Conservation (phyloP, 2,329 filamentous ascomycete species). For the Fusarium siculi region DNA sequence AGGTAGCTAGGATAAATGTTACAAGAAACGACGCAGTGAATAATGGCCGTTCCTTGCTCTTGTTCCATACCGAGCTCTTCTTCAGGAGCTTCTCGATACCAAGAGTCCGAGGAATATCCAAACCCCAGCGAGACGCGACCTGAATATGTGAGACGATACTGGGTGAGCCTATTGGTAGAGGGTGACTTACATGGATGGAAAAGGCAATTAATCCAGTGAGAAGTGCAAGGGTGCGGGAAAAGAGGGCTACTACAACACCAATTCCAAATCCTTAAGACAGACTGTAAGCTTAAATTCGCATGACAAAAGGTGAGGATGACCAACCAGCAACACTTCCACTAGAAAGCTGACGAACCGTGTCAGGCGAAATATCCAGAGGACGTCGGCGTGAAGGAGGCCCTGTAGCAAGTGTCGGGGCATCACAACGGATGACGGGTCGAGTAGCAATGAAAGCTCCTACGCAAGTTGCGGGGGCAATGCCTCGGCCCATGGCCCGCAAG, state of each 20-base stretch:
- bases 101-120: slow-evolving; percentile 53
- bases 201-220: slow-evolving; percentile 73
- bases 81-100: slow-evolving; percentile 51
- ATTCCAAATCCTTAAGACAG: slow-evolving; percentile 65
- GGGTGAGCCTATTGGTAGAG: neutral
- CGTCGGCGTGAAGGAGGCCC: slow-evolving; percentile 28
- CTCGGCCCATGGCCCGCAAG: slow-evolving; percentile 41
- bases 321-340: slow-evolving; percentile 64
- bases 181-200: slow-evolving; percentile 67
- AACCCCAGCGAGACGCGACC: slow-evolving; percentile 57
- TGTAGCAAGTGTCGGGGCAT: slow-evolving; percentile 40
- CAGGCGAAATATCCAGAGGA: slow-evolving; percentile 41
- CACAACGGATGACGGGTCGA: slow-evolving; percentile 44
- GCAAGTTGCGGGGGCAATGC: slow-evolving; percentile 45
- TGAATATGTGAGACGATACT: slow-evolving; percentile 38
- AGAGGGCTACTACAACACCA: slow-evolving; percentile 74
- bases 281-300: neutral
- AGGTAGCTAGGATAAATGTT: slow-evolving; percentile 74
- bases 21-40: slow-evolving; percentile 77
- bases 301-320: slow-evolving; percentile 8
- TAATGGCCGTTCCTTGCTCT: slow-evolving; percentile 67
- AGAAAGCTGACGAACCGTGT: slow-evolving; percentile 61
- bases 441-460: slow-evolving; percentile 42
- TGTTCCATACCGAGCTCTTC: slow-evolving; percentile 56
- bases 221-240: slow-evolving; percentile 76